Percentiles rank a stretch among this genome's conserved stretches.
These are phyloP conservation scores for Jatropha podagrica DNA, from an alignment of 441 rosid genomes.

Conservation along the genomic window DNA sequence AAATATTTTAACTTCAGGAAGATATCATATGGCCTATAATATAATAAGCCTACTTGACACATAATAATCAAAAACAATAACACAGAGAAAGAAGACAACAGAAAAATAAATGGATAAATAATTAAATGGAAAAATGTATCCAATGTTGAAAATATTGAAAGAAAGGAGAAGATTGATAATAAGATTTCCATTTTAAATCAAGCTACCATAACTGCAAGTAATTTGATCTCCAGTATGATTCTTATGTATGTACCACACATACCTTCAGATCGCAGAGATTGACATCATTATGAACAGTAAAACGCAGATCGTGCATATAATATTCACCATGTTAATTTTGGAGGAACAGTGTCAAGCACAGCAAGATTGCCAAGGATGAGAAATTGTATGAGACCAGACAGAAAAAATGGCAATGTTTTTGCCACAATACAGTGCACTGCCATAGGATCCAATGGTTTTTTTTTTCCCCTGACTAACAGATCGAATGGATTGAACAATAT, in stretches of 20 bases:
- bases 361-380: conserved; percentile 1
- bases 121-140: background rate
- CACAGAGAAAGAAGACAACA: background rate
- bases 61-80: background rate
- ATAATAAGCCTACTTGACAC: background rate
- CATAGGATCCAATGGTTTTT: background rate
- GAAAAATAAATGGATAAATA: background rate
- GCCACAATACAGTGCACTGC: background rate
- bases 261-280: background rate
- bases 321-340: background rate
- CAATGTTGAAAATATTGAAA: background rate
- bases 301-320: background rate
- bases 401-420: background rate
- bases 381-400: background rate
- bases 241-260: background rate
- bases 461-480: background rate
- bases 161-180: background rate
- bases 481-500: background rate
- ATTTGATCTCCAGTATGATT: background rate
- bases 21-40: background rate
- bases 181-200: background rate
- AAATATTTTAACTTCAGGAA: background rate
- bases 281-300: background rate
- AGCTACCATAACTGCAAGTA: background rate
- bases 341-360: background rate